phyloP scores from a whole-genome alignment of 2,329 filamentous ascomycete species.

The Chaetomiaceae sp. region DNA sequence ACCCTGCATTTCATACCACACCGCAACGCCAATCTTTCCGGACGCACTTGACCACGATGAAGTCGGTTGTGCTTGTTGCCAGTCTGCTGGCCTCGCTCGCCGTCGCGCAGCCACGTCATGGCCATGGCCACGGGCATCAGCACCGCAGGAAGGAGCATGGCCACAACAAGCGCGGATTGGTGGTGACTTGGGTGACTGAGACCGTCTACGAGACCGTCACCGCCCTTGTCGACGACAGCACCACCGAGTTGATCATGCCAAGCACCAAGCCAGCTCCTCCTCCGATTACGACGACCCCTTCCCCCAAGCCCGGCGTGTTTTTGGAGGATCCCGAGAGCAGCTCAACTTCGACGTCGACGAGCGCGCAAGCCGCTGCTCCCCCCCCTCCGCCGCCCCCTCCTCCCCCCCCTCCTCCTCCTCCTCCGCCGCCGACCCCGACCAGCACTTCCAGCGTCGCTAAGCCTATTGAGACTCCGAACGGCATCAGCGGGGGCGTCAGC shows the following conservation, averaged over 20 bases:
- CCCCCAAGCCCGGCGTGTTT: slow-evolving; percentile 33
- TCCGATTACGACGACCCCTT: slow-evolving; percentile 26
- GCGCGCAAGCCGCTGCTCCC: background rate
- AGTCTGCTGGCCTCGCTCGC: slow-evolving; percentile 42
- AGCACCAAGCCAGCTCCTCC: slow-evolving; percentile 18
- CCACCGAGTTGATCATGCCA: slow-evolving; percentile 43
- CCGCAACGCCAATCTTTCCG: background rate
- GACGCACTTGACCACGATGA: slow-evolving; percentile 35
- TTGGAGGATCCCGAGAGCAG: slow-evolving; percentile 28
- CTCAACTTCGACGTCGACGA: slow-evolving; percentile 20
- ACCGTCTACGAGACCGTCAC: slow-evolving; percentile 52
- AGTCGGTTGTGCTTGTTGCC: slow-evolving; percentile 39
- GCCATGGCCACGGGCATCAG: slow-evolving; percentile 29
- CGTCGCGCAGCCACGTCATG: slow-evolving; percentile 47
- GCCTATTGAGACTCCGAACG: background rate
- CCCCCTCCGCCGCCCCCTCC: slow-evolving; percentile 21
- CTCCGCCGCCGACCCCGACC: background rate
- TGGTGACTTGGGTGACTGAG: slow-evolving; percentile 43
- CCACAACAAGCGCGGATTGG: slow-evolving; percentile 39
- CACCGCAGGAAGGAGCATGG: slow-evolving; percentile 34
- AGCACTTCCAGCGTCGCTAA: background rate
- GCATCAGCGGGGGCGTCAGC: background rate
- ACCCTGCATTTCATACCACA: no score
- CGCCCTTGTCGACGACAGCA: slow-evolving; percentile 44
- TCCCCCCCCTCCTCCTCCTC: slow-evolving; percentile 21